Percentiles rank a stretch among this genome's conserved stretches.
Evolutionary conservation across 73 alveolate species (phyloP).

Genomic region (Blepharisma stoltei): DNA sequence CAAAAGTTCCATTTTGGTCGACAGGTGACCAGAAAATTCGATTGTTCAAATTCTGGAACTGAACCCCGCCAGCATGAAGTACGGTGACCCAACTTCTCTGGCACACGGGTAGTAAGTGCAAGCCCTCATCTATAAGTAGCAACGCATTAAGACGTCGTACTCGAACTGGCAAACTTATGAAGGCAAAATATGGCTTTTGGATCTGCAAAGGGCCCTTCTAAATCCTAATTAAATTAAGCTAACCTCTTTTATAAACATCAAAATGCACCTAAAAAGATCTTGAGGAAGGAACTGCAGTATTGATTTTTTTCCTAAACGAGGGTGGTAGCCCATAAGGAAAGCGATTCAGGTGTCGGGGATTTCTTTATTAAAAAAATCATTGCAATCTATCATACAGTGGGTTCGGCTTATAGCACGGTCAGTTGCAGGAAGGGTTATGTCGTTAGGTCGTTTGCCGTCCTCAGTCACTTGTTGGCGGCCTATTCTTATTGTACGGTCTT

Average conservation of each 20-base stretch:
- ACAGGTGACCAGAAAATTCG: too few species aligned
- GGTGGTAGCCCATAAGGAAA: conserved; percentile 46
- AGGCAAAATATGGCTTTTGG: too few species aligned
- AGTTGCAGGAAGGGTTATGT: conserved; percentile 60
- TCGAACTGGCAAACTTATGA: too few species aligned
- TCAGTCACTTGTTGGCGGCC: conserved; percentile 73
- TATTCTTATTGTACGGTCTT: conserved; percentile 34
- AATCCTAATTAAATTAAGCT: too few species aligned
- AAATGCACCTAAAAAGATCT: conserved; percentile 49
- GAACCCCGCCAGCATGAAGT: too few species aligned
- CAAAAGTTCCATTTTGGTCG: too few species aligned
- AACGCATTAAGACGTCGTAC: too few species aligned
- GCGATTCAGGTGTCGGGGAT: conserved; percentile 35
- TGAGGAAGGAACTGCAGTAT: conserved; percentile 44
- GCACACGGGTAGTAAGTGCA: too few species aligned
- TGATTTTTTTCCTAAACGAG: conserved; percentile 47
- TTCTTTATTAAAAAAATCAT: conserved; percentile 47
- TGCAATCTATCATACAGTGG: conserved; percentile 51
- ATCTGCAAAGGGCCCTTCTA: too few species aligned
- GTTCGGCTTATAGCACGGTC: conserved; percentile 65
- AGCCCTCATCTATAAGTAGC: too few species aligned
- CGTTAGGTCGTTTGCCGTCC: conserved; percentile 62
- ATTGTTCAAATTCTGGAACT: too few species aligned
- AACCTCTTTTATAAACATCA: conserved; percentile 49
- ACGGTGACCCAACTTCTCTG: too few species aligned